Evolutionary conservation across 208 protist genomes (phyloP).

Genomic region (Porcisia hertigi): DNA sequence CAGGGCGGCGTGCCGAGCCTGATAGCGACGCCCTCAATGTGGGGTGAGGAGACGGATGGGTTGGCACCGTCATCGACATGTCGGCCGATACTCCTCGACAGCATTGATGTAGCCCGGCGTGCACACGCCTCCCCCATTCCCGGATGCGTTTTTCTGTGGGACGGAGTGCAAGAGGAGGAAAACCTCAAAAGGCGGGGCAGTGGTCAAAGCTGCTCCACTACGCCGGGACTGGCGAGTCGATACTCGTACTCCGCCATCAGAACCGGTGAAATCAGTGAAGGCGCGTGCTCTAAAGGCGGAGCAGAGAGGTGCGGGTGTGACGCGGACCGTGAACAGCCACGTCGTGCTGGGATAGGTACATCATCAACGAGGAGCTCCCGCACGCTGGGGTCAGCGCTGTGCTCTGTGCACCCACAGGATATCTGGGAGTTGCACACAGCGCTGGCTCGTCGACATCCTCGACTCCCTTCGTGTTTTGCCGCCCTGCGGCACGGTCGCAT

Average conservation of each 20-base stretch:
- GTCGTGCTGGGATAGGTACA: background rate
- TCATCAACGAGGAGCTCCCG: background rate
- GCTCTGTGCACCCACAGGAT: constrained; percentile 16
- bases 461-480: constrained; percentile 17
- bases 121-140: background rate
- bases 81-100: background rate
- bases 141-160: background rate
- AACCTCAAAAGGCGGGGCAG: background rate
- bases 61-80: background rate
- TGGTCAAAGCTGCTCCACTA: background rate
- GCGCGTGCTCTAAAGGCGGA: background rate
- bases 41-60: background rate
- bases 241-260: background rate
- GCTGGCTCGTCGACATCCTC: constrained; percentile 20
- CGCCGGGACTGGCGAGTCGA: background rate
- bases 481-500: constrained; percentile 20
- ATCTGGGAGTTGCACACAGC: constrained; percentile 20
- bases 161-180: background rate
- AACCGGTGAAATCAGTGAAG: background rate
- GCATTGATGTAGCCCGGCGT: background rate
- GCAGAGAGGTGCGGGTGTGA: background rate
- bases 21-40: background rate
- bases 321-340: background rate
- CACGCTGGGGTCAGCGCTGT: background rate
- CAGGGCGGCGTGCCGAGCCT: background rate